phyloP scores from a whole-genome alignment of 2,329 filamentous ascomycete species.

The Apiospora rasikravindrae region DNA sequence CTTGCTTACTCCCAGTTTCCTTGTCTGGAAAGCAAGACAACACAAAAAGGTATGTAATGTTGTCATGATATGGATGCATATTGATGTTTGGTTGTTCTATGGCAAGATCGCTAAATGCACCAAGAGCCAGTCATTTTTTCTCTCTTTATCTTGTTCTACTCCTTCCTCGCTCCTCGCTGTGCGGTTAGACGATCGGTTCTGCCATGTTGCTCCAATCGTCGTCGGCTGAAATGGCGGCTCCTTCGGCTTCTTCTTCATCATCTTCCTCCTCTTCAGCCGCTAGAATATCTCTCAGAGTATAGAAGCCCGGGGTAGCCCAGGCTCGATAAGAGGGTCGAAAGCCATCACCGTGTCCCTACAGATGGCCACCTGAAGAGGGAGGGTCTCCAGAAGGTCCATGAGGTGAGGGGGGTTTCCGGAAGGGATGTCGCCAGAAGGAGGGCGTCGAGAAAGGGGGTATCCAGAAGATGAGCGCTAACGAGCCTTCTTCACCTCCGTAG shows the following conservation, averaged over 20 bases:
- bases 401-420: no score
- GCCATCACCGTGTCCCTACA: no score
- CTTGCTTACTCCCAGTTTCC: not conserved
- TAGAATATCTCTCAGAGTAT: no score
- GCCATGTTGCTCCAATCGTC: not conserved
- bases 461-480: not conserved
- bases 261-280: not conserved
- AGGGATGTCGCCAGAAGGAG: no score
- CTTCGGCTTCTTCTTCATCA: no score
- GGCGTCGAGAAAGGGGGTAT: no score
- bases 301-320: no score
- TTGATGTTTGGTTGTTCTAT: slow-evolving; percentile 14
- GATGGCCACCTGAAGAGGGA: no score
- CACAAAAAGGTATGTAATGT: not conserved
- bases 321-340: no score
- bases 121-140: slow-evolving; percentile 1
- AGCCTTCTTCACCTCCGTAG: slow-evolving; percentile 78
- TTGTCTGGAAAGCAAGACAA: not conserved
- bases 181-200: not conserved
- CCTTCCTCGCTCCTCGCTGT: not conserved
- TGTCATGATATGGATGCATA: not conserved
- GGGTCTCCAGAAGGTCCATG: no score
- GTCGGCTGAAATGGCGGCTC: no score
- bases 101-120: slow-evolving; percentile 16
- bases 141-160: not conserved